A percentile compares a stretch with the other conserved stretches of the same genome.
phyloP scores from a whole-genome alignment of 805 yeast genomes.

The Starmerella vaccinii region DNA sequence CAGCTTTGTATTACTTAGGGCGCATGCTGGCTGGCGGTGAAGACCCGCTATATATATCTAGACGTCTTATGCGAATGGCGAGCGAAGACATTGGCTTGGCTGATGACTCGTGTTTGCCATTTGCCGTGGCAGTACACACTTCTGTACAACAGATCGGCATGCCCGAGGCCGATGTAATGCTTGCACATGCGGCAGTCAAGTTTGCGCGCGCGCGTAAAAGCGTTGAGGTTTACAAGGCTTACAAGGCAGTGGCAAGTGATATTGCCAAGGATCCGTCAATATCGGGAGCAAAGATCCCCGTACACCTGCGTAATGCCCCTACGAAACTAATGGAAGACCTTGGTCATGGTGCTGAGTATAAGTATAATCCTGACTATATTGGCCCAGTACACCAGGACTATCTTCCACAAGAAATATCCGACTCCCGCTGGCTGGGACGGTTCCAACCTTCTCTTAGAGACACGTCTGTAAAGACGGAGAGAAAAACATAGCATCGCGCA shows the following conservation, averaged over 20 bases:
- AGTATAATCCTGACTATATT: slow-evolving; percentile 76
- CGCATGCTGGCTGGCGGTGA: slow-evolving; percentile 91
- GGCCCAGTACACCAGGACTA: slow-evolving; percentile 62
- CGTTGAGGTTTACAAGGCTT: slow-evolving; percentile 74
- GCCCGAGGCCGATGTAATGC: slow-evolving; percentile 83
- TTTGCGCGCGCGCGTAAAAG: slow-evolving; percentile 78
- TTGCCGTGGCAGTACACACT: slow-evolving; percentile 75
- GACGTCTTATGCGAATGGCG: slow-evolving; percentile 90
- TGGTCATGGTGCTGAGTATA: slow-evolving; percentile 76
- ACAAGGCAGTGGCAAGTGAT: slow-evolving; percentile 53
- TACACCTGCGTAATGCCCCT: slow-evolving; percentile 88
- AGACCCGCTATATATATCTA: slow-evolving; percentile 75
- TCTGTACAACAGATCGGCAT: slow-evolving; percentile 84
- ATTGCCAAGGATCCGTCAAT: slow-evolving; percentile 49
- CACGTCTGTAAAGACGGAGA: too few species aligned
- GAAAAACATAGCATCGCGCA: too few species aligned
- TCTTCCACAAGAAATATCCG: slow-evolving; percentile 46
- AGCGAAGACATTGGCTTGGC: slow-evolving; percentile 86
- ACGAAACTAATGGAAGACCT: slow-evolving; percentile 79
- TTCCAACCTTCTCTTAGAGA: slow-evolving; percentile 8
- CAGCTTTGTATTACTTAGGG: slow-evolving; percentile 75
- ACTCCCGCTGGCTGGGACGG: slow-evolving; percentile 16
- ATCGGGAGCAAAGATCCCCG: slow-evolving; percentile 49
- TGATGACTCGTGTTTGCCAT: slow-evolving; percentile 75
- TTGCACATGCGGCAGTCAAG: slow-evolving; percentile 91